Evolutionary conservation across 1,139 yeast species (phyloP).

Genomic region (Hyphopichia khmerensis): DNA sequence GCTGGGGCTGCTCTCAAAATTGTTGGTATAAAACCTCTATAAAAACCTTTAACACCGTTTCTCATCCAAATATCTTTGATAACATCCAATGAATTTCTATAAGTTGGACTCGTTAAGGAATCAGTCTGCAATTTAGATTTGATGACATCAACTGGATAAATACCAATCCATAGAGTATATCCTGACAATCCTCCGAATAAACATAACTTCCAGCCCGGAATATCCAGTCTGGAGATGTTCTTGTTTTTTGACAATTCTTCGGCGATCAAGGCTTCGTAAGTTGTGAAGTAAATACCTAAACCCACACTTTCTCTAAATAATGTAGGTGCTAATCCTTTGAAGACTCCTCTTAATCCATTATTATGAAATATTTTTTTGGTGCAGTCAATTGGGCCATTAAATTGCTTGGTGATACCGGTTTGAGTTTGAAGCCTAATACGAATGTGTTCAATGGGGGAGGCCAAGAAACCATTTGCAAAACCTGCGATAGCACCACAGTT

Average conservation of each 20-base stretch:
- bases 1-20: constrained; percentile 95
- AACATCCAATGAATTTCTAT: constrained; percentile 54
- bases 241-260: constrained; percentile 45
- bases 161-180: constrained; percentile 76
- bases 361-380: constrained; percentile 54
- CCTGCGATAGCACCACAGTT: constrained; percentile 87
- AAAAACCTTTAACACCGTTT: constrained; percentile 72
- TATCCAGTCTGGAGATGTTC: constrained; percentile 54
- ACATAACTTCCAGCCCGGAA: constrained; percentile 86
- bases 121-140: constrained; percentile 89
- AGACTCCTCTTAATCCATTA: constrained; percentile 61
- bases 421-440: constrained; percentile 91
- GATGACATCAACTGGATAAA: constrained; percentile 82
- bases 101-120: constrained; percentile 49
- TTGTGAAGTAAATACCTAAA: constrained; percentile 82
- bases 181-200: constrained; percentile 84
- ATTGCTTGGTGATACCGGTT: constrained; percentile 46
- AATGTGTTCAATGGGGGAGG: constrained; percentile 90
- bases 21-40: constrained; percentile 87
- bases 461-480: constrained; percentile 79
- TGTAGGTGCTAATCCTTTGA: constrained; percentile 79
- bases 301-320: constrained; percentile 82
- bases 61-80: constrained; percentile 49
- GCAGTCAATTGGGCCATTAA: constrained; percentile 81
- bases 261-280: constrained; percentile 82